A percentile compares a stretch with the other conserved stretches of the same genome.
Evolutionary conservation across 768 basidiomycete species (phyloP).

Genomic region (Pulveroboletus sp.): DNA sequence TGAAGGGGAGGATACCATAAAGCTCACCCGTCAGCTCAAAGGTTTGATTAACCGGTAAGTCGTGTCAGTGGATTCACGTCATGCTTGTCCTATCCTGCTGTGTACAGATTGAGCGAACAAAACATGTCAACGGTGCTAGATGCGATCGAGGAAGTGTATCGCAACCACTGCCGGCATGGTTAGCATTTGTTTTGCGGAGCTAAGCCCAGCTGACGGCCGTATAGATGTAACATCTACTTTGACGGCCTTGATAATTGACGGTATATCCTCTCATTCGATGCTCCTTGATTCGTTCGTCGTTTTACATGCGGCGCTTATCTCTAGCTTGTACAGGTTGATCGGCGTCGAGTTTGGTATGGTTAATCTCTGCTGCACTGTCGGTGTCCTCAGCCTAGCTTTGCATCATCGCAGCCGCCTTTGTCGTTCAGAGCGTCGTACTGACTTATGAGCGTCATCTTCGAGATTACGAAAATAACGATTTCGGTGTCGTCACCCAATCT

Average conservation of each 20-base stretch:
- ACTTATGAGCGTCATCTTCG: constrained; percentile 60
- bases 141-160: constrained; percentile 71
- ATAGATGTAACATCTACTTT: constrained; percentile 79
- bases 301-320: constrained; percentile 80
- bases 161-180: constrained; percentile 78
- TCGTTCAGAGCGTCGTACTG: constrained; percentile 67
- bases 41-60: constrained; percentile 81
- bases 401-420: constrained; percentile 60
- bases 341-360: constrained; percentile 86
- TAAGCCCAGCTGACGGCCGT: constrained; percentile 5
- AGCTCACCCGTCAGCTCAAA: constrained; percentile 73
- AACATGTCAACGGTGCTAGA: constrained; percentile 75
- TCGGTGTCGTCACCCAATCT: constrained; percentile 17
- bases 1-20: constrained; percentile 38
- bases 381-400: not conserved
- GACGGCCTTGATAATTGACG: constrained; percentile 70
- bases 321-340: constrained; percentile 71
- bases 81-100: not conserved
- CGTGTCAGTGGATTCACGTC: not conserved
- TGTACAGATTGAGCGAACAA: constrained; percentile 80
- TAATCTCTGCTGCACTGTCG: not conserved
- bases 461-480: constrained; percentile 21
- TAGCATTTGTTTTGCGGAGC: constrained; percentile 10
- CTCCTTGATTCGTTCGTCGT: constrained; percentile 87
- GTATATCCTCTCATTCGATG: constrained; percentile 75